Base-by-base conservation (phyloP, 2,329 filamentous ascomycete species). In the Sclerotinia trifoliorum region DNA sequence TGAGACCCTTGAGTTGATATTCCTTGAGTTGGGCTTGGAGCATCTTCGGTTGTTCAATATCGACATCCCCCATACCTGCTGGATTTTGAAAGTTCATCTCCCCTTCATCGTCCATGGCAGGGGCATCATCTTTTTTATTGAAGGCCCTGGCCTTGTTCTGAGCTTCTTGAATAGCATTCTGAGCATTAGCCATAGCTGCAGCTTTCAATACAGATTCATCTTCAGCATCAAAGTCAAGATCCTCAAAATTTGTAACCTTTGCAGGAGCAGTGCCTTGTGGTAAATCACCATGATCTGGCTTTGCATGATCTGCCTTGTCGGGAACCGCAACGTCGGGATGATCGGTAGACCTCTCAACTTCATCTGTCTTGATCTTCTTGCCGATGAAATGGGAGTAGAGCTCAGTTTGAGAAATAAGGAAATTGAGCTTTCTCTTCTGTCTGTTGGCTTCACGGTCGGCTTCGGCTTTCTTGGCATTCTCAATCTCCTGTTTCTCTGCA, bases 51-150 rank as follows among this genome's bases (percentile, higher is more conserved):
- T 99, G 95, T 71, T 94, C 90, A 68, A 99, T 93, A 76, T 97
- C 92, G 73, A 97, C 93, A 75, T 95, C 94, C 75, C 94, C 94
- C 75, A 99, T 85, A 76, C 94, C 95, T 5, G 94, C 95, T 0
- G 95, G 95, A 78, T 99, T 98, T 81, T 99, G 95, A 84, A 99
- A 99, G 81, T 99, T 99, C 91, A 99, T 92, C 81, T 99, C 95
- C 74, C 94, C 94, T 76, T 97, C 94, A 69, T 97, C 93, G 73
- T 95, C 91, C 79, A 91, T 88, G 68, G 87, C 87, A 76, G 88
- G 86, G 65, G 87, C 83, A 65, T 83, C 82, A 56, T 88, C 83
- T 13, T 84, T 84, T 70, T 93, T 89, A 81, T 98, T 96, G 84
- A 99, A 99, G 13, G 92, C 92, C 64, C 93, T 89, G 0, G 95